phyloP scores from a whole-genome alignment of 305 asterid species.

The Fraxinus sp. region DNA sequence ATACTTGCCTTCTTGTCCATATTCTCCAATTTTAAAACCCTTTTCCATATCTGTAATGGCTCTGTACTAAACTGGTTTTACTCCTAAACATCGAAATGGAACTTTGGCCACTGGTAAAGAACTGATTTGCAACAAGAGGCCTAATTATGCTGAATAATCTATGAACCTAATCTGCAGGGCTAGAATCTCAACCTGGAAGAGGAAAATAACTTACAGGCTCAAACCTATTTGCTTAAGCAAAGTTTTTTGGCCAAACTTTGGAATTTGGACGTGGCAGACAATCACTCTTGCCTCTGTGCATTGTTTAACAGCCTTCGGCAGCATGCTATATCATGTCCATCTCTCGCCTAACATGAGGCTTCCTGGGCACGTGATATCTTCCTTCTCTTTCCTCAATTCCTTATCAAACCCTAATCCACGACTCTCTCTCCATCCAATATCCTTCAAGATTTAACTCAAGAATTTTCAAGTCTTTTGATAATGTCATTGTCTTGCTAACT shows the following conservation, averaged over 20 bases:
- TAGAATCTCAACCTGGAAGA: not conserved
- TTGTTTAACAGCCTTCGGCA: not conserved
- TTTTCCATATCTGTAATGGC: not conserved
- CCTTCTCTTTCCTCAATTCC: not conserved
- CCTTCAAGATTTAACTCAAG: not conserved
- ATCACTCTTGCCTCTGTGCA: not conserved
- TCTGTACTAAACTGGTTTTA: not conserved
- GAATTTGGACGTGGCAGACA: not conserved
- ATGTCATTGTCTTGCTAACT: not conserved
- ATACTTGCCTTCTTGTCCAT: not conserved
- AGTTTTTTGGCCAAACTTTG: not conserved
- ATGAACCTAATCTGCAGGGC: not conserved
- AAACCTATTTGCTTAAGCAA: not conserved
- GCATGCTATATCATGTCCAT: not conserved
- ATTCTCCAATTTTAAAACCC: not conserved
- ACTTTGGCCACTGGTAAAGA: not conserved
- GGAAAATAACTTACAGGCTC: not conserved
- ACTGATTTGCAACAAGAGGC: not conserved
- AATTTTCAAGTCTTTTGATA: not conserved
- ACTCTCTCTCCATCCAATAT: not conserved
- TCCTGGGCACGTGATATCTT: not conserved
- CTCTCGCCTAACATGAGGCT: not conserved
- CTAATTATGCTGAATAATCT: not conserved
- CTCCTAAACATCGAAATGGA: not conserved
- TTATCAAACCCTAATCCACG: not conserved